Evolutionary conservation across 148 eudicot genomes (phyloP).

Genomic region (Vaccinium myrtillus): DNA sequence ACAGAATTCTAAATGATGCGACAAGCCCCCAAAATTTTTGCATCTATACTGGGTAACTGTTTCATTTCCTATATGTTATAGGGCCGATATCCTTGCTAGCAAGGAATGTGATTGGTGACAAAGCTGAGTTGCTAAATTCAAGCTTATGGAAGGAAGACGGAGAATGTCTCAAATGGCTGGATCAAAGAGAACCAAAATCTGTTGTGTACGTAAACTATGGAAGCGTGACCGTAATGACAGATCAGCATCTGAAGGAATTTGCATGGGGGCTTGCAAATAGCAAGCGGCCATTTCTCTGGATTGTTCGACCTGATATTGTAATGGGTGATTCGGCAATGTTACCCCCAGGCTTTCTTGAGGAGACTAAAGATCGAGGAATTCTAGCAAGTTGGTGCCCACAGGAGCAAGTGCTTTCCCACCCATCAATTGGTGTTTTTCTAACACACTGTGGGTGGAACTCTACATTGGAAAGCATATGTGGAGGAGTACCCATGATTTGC

Average conservation of each 20-base stretch:
- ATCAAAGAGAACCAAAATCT: neutral
- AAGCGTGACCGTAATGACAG: neutral
- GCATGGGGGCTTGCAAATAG: conserved; percentile 11
- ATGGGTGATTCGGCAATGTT: conserved; percentile 2
- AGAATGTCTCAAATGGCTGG: conserved; percentile 5
- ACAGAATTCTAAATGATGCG: neutral
- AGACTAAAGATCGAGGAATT: neutral
- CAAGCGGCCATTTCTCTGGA: conserved; percentile 2
- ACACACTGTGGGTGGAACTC: conserved; percentile 8
- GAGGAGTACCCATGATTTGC: conserved; percentile 1
- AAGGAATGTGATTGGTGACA: neutral
- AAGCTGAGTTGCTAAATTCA: neutral
- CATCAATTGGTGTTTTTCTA: neutral
- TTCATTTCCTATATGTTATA: neutral
- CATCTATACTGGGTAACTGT: neutral
- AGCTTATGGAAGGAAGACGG: conserved; percentile 2
- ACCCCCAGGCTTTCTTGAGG: neutral
- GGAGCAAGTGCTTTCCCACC: neutral
- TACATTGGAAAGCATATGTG: neutral
- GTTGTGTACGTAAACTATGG: neutral
- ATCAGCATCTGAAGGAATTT: neutral
- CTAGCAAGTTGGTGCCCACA: conserved; percentile 9
- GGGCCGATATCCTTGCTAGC: neutral
- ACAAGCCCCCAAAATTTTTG: neutral
- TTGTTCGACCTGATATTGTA: neutral